Conservation (phyloP, 345 rosid genomes). For the Acer yangbiense region DNA sequence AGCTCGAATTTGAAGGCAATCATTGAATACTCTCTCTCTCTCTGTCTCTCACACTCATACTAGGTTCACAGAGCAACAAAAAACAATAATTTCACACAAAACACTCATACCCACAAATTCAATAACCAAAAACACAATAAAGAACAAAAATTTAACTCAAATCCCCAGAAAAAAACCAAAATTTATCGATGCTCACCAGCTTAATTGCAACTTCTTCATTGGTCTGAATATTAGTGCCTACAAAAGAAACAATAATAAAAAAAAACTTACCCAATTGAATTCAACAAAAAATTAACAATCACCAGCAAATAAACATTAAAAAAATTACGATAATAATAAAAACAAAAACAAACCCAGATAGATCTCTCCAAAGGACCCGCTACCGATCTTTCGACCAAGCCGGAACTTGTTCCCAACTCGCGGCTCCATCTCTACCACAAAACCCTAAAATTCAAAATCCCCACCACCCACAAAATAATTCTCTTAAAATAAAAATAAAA, state of each 20-base stretch:
- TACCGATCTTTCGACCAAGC: slow-evolving; percentile 92
- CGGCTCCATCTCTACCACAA: slow-evolving; percentile 54
- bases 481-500: background rate
- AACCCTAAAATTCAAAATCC: slow-evolving; percentile 2
- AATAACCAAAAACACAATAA: background rate
- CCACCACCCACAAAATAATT: background rate
- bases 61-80: background rate
- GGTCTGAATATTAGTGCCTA: slow-evolving; percentile 83
- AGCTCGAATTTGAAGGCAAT: background rate
- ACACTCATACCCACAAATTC: background rate
- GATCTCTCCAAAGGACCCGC: slow-evolving; percentile 99
- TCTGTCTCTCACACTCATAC: background rate
- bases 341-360: slow-evolving; percentile 63
- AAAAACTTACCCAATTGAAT: background rate
- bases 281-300: background rate
- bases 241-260: background rate
- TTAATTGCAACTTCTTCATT: slow-evolving; percentile 97
- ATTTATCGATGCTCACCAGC: slow-evolving; percentile 60
- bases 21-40: background rate
- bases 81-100: background rate
- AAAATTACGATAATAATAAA: background rate
- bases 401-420: slow-evolving; percentile 87
- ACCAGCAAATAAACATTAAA: slow-evolving; percentile 6
- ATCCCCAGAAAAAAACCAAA: background rate
- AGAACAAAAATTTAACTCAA: background rate